These are phyloP conservation scores for Daldinia sp. DNA, from an alignment of 2,329 filamentous ascomycete species.

Conservation along the genomic window DNA sequence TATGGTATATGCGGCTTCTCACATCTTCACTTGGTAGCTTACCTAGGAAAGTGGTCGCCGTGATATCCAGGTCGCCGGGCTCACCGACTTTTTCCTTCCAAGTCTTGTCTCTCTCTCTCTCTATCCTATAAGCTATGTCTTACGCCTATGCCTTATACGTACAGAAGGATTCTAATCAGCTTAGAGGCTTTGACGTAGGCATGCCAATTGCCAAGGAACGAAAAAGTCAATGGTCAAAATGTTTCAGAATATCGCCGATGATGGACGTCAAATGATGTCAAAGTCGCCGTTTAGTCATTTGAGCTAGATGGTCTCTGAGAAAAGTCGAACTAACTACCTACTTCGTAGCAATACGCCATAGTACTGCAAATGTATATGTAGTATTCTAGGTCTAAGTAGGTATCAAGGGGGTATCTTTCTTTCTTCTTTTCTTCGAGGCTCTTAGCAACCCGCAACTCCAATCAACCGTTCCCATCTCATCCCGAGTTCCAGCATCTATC, in stretches of 20 bases:
- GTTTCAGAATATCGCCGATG: constrained; percentile 12
- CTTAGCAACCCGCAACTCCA: not conserved
- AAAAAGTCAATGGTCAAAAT: not conserved
- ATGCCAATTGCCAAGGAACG: not conserved
- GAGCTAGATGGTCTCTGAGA: too few species aligned
- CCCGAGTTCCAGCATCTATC: not conserved
- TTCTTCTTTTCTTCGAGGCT: not conserved
- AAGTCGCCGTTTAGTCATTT: not conserved
- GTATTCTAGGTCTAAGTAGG: not conserved
- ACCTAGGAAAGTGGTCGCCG: too few species aligned
- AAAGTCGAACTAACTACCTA: too few species aligned
- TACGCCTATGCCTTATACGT: constrained; percentile 4
- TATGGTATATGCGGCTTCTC: not conserved
- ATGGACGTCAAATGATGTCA: not conserved
- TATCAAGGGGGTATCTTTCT: not conserved
- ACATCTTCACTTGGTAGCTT: not conserved
- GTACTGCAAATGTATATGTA: too few species aligned
- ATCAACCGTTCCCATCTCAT: not conserved
- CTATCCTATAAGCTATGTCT: constrained; percentile 13
- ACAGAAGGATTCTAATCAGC: not conserved
- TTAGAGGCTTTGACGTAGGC: not conserved
- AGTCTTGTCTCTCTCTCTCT: not conserved
- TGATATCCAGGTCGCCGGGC: constrained; percentile 17
- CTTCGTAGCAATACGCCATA: too few species aligned
- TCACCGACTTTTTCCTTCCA: constrained; percentile 20